Percentiles rank a stretch among this genome's conserved stretches.
Evolutionary conservation across 331 rosid species (phyloP).

Genomic region (Acacia concinna): DNA sequence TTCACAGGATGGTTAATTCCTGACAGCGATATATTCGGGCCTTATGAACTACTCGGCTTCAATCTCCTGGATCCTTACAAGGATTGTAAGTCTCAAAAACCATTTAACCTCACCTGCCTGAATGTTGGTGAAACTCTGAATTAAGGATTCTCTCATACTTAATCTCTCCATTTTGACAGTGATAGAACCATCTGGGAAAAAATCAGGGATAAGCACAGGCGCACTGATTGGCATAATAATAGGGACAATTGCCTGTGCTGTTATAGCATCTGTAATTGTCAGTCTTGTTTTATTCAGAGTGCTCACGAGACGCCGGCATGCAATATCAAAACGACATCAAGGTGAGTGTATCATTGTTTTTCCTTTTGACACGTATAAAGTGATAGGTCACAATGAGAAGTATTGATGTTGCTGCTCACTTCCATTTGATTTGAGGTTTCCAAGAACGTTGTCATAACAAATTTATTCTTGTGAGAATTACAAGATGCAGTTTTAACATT

Average conservation of each 20-base stretch:
- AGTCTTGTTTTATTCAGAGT: conserved; percentile 51
- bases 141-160: conserved; percentile 19
- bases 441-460: background rate
- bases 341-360: conserved; percentile 52
- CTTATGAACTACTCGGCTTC: conserved; percentile 66
- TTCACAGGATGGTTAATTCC: conserved; percentile 58
- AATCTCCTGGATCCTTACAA: conserved; percentile 46
- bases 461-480: conserved; percentile 7
- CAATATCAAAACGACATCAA: conserved; percentile 46
- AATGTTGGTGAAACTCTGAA: background rate
- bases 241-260: conserved; percentile 64
- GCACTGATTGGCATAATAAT: conserved; percentile 72
- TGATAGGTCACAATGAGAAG: background rate
- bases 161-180: conserved; percentile 42
- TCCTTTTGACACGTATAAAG: background rate
- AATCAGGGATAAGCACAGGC: conserved; percentile 65
- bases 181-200: conserved; percentile 8
- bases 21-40: conserved; percentile 61
- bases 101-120: conserved; percentile 1
- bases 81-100: conserved; percentile 50
- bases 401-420: background rate
- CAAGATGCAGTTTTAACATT: background rate
- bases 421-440: background rate
- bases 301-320: conserved; percentile 32
- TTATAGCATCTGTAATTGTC: conserved; percentile 57